Evolutionary conservation across 1,284 basidiomycete species (phyloP).

Genomic region (Malassezia psittaci): DNA sequence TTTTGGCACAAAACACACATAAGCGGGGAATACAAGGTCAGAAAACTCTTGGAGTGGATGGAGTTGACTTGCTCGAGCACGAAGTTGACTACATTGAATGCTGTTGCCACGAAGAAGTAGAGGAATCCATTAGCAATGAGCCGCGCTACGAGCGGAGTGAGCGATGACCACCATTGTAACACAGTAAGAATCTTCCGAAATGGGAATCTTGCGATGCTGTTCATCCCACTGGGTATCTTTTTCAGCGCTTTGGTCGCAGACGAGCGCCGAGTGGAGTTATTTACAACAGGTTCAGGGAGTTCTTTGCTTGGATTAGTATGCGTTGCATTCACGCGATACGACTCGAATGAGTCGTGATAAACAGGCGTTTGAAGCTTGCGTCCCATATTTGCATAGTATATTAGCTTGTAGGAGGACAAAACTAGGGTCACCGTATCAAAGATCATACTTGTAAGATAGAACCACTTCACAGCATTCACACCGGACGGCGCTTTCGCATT

Average conservation of each 20-base stretch:
- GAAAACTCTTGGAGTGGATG: conserved; percentile 22
- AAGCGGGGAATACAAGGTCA: conserved; percentile 26
- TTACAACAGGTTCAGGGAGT: not conserved
- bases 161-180: conserved; percentile 12
- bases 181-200: not conserved
- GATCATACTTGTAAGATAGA: conserved; percentile 25
- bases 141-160: conserved; percentile 26
- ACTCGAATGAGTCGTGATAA: conserved; percentile 11
- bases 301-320: not conserved
- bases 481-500: not conserved
- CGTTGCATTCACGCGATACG: not conserved
- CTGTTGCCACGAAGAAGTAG: conserved; percentile 25
- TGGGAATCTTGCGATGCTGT: not conserved
- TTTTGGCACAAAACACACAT: conserved; percentile 33
- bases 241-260: not conserved
- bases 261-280: not conserved
- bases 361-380: not conserved
- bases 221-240: not conserved
- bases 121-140: conserved; percentile 27
- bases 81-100: conserved; percentile 32
- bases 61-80: conserved; percentile 17
- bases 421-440: conserved; percentile 25
- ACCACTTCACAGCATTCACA: conserved; percentile 26
- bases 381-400: conserved; percentile 12
- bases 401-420: conserved; percentile 24